phyloP scores from a whole-genome alignment of 2,329 filamentous ascomycete species.

The Beauveria caledonica region DNA sequence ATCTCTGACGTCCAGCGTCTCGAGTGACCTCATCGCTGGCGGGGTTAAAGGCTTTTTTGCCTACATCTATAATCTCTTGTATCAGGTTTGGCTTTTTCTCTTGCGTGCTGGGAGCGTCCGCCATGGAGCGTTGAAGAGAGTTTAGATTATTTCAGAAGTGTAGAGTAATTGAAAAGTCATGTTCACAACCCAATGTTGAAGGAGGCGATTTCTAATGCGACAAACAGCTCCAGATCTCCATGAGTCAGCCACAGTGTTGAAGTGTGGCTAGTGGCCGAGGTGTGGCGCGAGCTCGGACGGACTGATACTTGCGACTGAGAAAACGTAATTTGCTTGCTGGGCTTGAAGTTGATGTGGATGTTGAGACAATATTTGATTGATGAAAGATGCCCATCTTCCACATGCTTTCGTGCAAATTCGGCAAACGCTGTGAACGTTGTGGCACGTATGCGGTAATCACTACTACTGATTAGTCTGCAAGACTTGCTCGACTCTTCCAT shows the following conservation, averaged over 20 bases:
- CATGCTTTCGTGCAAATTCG: neutral
- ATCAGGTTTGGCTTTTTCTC: slow-evolving; percentile 23
- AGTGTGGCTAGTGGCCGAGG: neutral
- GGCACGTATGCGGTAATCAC: too few species aligned
- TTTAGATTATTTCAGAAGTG: neutral
- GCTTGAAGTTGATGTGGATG: too few species aligned
- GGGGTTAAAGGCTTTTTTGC: slow-evolving; percentile 42
- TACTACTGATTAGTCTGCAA: neutral
- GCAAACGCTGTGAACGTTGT: too few species aligned
- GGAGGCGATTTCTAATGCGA: neutral
- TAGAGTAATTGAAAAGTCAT: neutral
- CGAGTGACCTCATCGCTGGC: slow-evolving; percentile 25
- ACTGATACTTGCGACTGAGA: neutral
- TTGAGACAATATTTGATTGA: too few species aligned
- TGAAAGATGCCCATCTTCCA: neutral
- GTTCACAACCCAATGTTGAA: neutral
- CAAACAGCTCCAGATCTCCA: neutral
- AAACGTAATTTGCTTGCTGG: too few species aligned
- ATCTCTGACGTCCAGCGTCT: slow-evolving; percentile 29
- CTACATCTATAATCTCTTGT: slow-evolving; percentile 30
- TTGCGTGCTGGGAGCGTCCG: slow-evolving; percentile 17
- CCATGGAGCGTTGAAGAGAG: slow-evolving; percentile 16
- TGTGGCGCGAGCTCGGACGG: neutral
- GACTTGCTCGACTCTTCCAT: too few species aligned
- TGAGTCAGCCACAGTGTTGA: neutral